Base-by-base conservation (phyloP, 306 rosid genomes). In the Arachis hypogaea region DNA sequence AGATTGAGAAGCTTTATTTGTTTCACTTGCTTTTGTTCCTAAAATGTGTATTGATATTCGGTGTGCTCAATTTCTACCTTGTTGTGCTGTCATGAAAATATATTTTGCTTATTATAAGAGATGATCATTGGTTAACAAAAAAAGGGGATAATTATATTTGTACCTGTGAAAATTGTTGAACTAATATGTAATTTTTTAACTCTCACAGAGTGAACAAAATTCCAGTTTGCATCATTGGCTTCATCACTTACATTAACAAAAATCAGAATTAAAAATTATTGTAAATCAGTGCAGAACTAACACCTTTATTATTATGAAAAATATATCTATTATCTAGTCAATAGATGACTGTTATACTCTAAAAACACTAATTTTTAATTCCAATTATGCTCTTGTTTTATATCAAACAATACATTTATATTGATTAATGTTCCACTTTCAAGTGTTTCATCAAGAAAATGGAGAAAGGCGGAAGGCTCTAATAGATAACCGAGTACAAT, bases 141-240 rank as follows among this genome's bases (percentile, higher is more conserved):
- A 14, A 14, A 14, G 14, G 14, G 14, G 14, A 14, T 14, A 14
- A 14, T 14, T 14, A 14, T 14, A 14, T 14, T 14, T 14, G 14
- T 14, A 14, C 14, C 14, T 14, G 14, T 14, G 14, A 14, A 14
- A 14, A 14, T 14, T 14, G 14, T 14, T 14, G 99, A 95, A 78
- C 99, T 95, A 28, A 95, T 95, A 68, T 95, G 97, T 58, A 95
- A 73, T 22, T 89, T 87, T 85, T 83, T 14, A 14, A 14, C 14
- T 14, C 14, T 90, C 73, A 90, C 78, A 83, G 96, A 87, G 68
- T 81, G 83, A 71, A 86, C 93, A 96, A 89, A 86, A 80, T 93
- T 86, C 92, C 89, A 88, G 83, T 74, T 87, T 11, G 97, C 86
- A 66, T 90, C 99, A 72, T 82, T 88, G 72, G 83, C 92, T 83